Evolutionary conservation across 176 grass and related monocot species (phyloP), one percentile per base, ranked within the genome.

Genomic region (Triticum timopheevii): DNA sequence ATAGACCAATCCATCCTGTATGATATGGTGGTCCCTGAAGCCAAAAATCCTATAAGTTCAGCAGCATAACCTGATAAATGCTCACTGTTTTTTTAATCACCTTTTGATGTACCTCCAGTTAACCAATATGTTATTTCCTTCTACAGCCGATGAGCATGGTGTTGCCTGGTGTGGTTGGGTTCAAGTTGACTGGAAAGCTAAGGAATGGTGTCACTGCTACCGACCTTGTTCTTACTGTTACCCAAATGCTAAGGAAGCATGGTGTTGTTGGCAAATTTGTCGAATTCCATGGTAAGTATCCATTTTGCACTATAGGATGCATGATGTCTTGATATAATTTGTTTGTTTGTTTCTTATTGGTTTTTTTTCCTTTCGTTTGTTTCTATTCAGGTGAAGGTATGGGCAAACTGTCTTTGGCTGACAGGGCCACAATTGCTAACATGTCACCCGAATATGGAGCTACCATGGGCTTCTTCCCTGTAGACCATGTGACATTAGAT

Each of bases 401-500:
- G 97, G 80, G 92, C 49, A 86, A 91, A 83, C 87, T 99, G 39
- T 94, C 94, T 78, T 73, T 99, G 63, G 97, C 94, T 77, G 97
- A 99, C 82, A 92, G 92, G 72, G 97, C 94, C 76, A 99, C 97
- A 61, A 99, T 99, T 59, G 97, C 94, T 35, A 99, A 99, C 86
- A 96, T 99, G 97, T 99, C 97, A 68, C 97, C 94, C 4, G 94
- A 99, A 91, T 99, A 96, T 86, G 97, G 94, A 80, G 97, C 97
- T 42, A 99, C 97, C 17, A 99, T 99, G 97, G 97, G 97, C 13
- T 99, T 99, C 92, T 99, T 96, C 90, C 93, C 97, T 85, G 97
- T 99, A 20, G 94, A 99, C 83, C 90, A 94, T 39, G 92, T 99
- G 25, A 96, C 97, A 47, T 71, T 99, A n/a, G 88, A 99, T 59